Conservation (phyloP, 2,329 filamentous ascomycete species). For the Zalaria sp. region DNA sequence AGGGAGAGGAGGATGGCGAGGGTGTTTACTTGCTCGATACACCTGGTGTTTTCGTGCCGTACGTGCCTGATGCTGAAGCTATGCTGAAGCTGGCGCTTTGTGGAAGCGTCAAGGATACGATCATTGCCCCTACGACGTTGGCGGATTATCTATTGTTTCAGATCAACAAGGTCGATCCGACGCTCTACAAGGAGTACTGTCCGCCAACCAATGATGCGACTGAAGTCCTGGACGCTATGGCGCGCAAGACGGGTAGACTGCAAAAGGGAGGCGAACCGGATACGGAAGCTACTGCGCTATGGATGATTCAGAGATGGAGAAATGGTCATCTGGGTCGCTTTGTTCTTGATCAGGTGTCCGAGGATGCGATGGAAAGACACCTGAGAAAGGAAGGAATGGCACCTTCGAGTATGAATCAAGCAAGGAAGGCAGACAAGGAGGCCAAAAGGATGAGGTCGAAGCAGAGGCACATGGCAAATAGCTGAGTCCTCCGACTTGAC, state of each 20-base stretch:
- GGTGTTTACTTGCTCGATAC: conserved; percentile 83
- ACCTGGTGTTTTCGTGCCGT: conserved; percentile 88
- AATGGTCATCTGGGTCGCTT: conserved; percentile 62
- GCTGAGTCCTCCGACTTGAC: too few species aligned
- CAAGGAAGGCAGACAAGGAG: conserved; percentile 51
- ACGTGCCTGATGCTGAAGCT: conserved; percentile 66
- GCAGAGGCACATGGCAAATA: conserved; percentile 1
- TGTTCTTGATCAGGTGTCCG: conserved; percentile 61
- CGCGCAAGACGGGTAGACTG: conserved; percentile 60
- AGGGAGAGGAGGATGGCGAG: conserved; percentile 27
- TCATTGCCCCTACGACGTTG: conserved; percentile 63
- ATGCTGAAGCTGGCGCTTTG: conserved; percentile 95
- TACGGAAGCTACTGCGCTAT: conserved; percentile 58
- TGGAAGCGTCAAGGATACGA: conserved; percentile 77
- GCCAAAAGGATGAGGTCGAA: conserved; percentile 12
- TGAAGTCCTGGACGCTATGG: conserved; percentile 56
- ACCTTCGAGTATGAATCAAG: conserved; percentile 52
- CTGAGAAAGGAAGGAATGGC: conserved; percentile 29
- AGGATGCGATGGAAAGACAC: conserved; percentile 41
- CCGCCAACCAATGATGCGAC: conserved; percentile 74
- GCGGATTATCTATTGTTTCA: conserved; percentile 84
- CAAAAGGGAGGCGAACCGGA: conserved; percentile 58
- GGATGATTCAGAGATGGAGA: conserved; percentile 73
- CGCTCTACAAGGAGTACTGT: conserved; percentile 48
- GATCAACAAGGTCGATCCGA: conserved; percentile 55